Conservation (phyloP, 2,329 filamentous ascomycete genomes). For the Tothia fuscella region DNA sequence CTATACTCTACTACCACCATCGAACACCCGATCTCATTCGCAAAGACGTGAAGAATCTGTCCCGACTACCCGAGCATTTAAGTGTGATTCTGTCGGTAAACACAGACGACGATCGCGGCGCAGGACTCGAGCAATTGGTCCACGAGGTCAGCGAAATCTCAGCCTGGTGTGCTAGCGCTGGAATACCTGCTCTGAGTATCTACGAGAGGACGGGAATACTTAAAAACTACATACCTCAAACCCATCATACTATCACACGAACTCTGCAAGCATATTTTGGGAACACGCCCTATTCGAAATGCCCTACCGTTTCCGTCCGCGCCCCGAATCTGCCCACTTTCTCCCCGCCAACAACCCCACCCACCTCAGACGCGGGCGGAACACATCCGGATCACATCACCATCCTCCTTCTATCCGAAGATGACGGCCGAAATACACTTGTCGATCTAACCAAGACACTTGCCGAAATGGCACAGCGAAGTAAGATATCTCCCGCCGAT, state of each 20-base stretch:
- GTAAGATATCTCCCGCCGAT: conserved; percentile 69
- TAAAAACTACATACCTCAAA: conserved; percentile 77
- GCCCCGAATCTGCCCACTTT: conserved; percentile 58
- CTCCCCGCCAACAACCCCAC: conserved; percentile 32
- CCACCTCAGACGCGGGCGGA: conserved; percentile 20
- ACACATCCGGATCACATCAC: conserved; percentile 33
- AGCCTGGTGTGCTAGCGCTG: conserved; percentile 84
- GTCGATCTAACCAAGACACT: conserved; percentile 93
- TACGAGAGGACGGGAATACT: conserved; percentile 90
- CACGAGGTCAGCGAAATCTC: conserved; percentile 86
- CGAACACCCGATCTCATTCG: conserved; percentile 86
- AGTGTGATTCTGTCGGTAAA: conserved; percentile 75
- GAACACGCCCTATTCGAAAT: conserved; percentile 42
- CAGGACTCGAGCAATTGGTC: conserved; percentile 70
- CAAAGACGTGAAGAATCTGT: conserved; percentile 66
- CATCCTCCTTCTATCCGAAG: conserved; percentile 70
- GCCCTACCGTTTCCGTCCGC: conserved; percentile 58
- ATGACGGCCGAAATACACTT: conserved; percentile 85
- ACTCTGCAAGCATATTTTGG: conserved; percentile 87
- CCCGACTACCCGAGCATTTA: conserved; percentile 68
- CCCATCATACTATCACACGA: conserved; percentile 64
- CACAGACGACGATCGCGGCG: conserved; percentile 48
- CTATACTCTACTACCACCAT: conserved; percentile 88
- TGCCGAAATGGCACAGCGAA: conserved; percentile 85
- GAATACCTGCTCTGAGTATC: conserved; percentile 75